These are phyloP conservation scores for Neurospora sp. DNA, from an alignment of 495 filamentous ascomycete species.

Conservation along the genomic window DNA sequence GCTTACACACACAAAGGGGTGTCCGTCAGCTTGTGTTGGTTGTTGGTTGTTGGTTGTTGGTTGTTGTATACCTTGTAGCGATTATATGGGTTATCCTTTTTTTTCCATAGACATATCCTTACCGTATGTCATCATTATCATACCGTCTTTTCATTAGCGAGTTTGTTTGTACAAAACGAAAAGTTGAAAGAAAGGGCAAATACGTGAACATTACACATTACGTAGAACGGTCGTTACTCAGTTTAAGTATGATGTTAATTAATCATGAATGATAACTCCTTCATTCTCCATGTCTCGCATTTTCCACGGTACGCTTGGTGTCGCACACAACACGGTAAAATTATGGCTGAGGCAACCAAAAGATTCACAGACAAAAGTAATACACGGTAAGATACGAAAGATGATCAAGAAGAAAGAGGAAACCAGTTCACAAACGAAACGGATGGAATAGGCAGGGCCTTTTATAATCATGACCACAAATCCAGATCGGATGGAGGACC, in stretches of 20 bases:
- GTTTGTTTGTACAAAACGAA: background rate
- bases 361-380: background rate
- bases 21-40: background rate
- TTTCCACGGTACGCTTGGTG: background rate
- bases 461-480: background rate
- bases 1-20: background rate
- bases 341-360: background rate
- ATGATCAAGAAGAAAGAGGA: background rate
- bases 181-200: background rate
- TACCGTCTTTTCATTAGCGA: background rate
- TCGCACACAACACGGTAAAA: background rate
- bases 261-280: background rate
- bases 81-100: background rate
- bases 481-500: background rate
- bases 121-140: background rate
- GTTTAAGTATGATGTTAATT: background rate
- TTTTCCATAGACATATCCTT: background rate
- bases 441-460: background rate
- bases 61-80: background rate
- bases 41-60: background rate
- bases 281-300: background rate
- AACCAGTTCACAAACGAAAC: background rate
- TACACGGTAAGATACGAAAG: background rate
- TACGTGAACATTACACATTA: background rate
- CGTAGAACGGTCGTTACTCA: background rate